Conservation (phyloP, 2,329 filamentous ascomycete species). For the Periglandula ipomoeae region DNA sequence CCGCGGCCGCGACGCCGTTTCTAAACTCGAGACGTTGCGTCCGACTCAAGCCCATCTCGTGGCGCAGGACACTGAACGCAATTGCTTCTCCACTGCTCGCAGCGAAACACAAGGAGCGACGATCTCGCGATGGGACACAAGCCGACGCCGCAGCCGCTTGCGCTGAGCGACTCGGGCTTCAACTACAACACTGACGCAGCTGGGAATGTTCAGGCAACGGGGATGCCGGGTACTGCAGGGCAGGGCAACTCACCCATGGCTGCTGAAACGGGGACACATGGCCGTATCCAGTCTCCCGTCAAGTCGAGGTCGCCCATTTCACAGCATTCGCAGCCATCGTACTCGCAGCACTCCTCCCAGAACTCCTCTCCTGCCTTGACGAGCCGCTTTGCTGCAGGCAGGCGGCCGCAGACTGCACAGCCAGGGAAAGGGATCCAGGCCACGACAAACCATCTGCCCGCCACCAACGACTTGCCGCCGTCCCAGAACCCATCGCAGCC, state of each 20-base stretch:
- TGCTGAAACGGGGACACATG: conserved; percentile 7
- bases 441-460: conserved; percentile 3
- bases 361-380: conserved; percentile 33
- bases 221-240: background rate
- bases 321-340: background rate
- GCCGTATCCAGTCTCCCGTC: conserved; percentile 1
- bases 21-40: background rate
- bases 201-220: background rate
- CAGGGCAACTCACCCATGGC: background rate
- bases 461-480: conserved; percentile 14
- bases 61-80: background rate
- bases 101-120: background rate
- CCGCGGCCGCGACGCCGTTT: background rate
- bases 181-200: conserved; percentile 20
- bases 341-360: background rate
- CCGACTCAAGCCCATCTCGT: background rate
- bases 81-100: background rate
- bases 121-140: conserved; percentile 43
- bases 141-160: conserved; percentile 48
- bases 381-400: conserved; percentile 28
- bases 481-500: conserved; percentile 1
- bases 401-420: conserved; percentile 13
- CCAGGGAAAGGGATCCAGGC: conserved; percentile 11
- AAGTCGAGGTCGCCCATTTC: conserved; percentile 30
- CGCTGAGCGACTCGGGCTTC: conserved; percentile 34